Conservation (phyloP, 2,329 filamentous ascomycete species). For the Chrysoporthe puriensis region DNA sequence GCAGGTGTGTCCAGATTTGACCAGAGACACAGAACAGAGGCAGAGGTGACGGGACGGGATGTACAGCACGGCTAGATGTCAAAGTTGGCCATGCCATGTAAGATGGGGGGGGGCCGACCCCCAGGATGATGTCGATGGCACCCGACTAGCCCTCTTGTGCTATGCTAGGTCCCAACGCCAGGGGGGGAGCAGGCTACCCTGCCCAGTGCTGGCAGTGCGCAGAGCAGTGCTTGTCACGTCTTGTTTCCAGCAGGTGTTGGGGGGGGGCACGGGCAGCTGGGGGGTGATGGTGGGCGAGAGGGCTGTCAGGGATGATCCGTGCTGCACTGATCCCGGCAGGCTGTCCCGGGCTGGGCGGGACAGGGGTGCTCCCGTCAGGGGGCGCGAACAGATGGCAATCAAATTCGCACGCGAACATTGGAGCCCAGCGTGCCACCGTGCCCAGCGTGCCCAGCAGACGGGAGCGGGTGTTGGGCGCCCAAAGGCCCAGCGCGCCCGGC, state of each 20-base stretch:
- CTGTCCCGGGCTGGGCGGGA: constrained; percentile 9
- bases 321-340: constrained; percentile 3
- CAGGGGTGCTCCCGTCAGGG: background rate
- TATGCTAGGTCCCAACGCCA: background rate
- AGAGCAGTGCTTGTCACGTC: background rate
- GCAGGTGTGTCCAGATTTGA: background rate
- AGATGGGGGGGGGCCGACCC: background rate
- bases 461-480: background rate
- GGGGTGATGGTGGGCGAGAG: background rate
- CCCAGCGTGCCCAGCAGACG: background rate
- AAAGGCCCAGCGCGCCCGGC: background rate
- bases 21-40: background rate
- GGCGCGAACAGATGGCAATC: background rate
- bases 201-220: background rate
- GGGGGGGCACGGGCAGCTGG: background rate
- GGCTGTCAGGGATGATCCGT: constrained; percentile 8
- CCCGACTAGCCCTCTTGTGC: background rate
- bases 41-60: constrained; percentile 5
- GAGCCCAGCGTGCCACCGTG: background rate
- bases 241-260: background rate
- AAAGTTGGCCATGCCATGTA: background rate
- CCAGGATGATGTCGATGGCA: constrained; percentile 10
- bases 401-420: background rate
- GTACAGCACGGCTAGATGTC: background rate
- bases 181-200: background rate